Percentiles rank a stretch among this genome's conserved stretches.
These are phyloP conservation scores for Xylariaceae sp. DNA, from an alignment of 2,329 filamentous ascomycete species.

Conservation along the genomic window DNA sequence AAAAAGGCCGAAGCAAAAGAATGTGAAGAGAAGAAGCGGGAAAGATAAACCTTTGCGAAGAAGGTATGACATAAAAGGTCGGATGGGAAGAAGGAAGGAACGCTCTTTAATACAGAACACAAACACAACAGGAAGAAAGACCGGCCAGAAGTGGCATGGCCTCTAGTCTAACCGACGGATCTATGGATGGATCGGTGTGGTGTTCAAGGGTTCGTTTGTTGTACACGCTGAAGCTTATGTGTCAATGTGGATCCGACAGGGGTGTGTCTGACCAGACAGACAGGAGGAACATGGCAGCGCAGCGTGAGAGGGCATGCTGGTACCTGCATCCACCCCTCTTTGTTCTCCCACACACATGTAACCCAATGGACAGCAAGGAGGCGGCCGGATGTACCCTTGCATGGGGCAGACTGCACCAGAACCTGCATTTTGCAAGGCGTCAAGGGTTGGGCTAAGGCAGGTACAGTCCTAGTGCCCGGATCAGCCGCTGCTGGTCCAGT, in stretches of 20 bases:
- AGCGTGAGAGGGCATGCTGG: conserved; percentile 2
- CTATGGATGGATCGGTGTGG: neutral
- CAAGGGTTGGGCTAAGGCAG: no score
- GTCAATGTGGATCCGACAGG: conserved; percentile 9
- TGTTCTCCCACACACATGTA: neutral
- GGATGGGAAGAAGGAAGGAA: conserved; percentile 15
- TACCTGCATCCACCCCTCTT: conserved; percentile 1
- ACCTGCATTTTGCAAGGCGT: no score
- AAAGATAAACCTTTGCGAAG: conserved; percentile 14
- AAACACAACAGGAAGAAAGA: conserved; percentile 1
- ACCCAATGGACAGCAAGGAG: neutral
- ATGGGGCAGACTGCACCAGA: no score
- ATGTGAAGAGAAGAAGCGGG: conserved; percentile 21
- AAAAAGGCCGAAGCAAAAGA: conserved; percentile 19
- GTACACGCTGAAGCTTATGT: neutral
- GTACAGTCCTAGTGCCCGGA: neutral
- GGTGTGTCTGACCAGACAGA: conserved; percentile 10
- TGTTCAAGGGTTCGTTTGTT: neutral
- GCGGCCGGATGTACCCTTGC: neutral
- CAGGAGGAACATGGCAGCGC: conserved; percentile 3
- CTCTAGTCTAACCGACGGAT: no score
- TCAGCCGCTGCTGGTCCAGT: neutral
- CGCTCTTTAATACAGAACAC: conserved; percentile 7
- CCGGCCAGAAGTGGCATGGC: conserved; percentile 10
- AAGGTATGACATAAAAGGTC: conserved; percentile 11